Percentiles rank a stretch among this genome's conserved stretches.
phyloP scores from a whole-genome alignment of 257 asterid genomes.

The Striga asiatica region DNA sequence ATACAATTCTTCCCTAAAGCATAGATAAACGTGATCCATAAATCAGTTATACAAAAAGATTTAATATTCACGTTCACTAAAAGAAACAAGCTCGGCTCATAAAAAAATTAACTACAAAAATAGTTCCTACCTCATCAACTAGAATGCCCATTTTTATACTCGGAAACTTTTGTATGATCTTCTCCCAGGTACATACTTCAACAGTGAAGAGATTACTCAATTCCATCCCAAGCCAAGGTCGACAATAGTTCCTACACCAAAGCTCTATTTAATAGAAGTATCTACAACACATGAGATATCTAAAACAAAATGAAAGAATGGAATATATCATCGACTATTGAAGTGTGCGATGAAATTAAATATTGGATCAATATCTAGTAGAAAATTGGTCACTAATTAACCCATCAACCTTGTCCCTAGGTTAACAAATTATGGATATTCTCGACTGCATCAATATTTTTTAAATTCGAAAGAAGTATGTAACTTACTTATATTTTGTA shows the following conservation, averaged over 20 bases:
- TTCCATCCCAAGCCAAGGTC: neutral
- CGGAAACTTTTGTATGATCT: neutral
- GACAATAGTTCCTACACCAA: neutral
- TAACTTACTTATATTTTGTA: neutral
- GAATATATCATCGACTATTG: too few species aligned
- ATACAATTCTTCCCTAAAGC: too few species aligned
- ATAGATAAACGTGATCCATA: too few species aligned
- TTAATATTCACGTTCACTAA: too few species aligned
- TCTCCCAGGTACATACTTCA: neutral
- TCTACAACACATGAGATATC: neutral
- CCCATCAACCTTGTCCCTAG: neutral
- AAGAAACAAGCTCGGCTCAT: too few species aligned
- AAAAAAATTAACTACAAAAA: too few species aligned
- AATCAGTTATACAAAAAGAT: too few species aligned
- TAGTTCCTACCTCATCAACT: slow-evolving; percentile 10
- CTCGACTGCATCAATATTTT: neutral
- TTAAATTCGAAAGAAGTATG: neutral
- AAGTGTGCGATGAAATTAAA: neutral
- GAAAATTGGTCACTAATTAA: neutral
- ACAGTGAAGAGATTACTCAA: neutral
- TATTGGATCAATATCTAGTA: neutral
- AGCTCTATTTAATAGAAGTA: neutral
- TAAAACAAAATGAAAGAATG: too few species aligned
- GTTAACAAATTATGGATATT: neutral
- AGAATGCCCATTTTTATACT: neutral